Base-by-base conservation (phyloP, 2,329 filamentous ascomycete species). In the Chalaropsis thielavioides region DNA sequence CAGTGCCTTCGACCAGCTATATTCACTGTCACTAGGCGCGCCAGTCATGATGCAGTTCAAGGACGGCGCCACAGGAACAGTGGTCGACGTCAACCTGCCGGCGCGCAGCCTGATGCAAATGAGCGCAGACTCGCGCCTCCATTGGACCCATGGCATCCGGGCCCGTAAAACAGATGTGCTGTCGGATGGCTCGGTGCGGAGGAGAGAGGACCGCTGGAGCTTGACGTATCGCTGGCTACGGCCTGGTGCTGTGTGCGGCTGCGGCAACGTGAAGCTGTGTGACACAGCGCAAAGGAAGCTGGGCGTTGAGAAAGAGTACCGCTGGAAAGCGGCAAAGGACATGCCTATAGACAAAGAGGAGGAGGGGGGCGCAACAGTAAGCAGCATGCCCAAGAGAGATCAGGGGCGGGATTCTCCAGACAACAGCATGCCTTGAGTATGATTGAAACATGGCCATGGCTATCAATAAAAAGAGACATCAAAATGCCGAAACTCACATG, bases 141-240 rank as follows among this genome's bases (percentile, higher is more conserved):
- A 81, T 71, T 83, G 80, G 79, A 82, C 80, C 13, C 81, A 83
- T 68, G 79, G 77, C 0, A 83, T 83, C 67, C 76, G 77, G 68
- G 76, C 79, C 65, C 75, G 80, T 61, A 83, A 81, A 70, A 82
- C 77, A 3, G 80, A 82, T 65, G 72, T 71, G 0, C 66, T 81
- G 1, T 17, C 72, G 0, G 79, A 82, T 68, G 80, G 78, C 0
- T 75, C 73, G 1, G 74, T 80, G 1, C 73, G 80, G 4, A 66
- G 68, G 43, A 72, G 80, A 0, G 69, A 67, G 1, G 74, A 81
- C 38, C 74, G 80, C 6, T 83, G 80, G 80, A 83, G 80, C 69
- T 75, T 83, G 54, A 83, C 80, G 1, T 83, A 80, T 69, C 75
- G 80, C 0, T 83, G 80, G 80, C 68, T 81, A 5, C 72, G 80